Evolutionary conservation across 352 stramenopile genomes (phyloP), one percentile per base, ranked within the genome.

Genomic region (Pythium angustatum): DNA sequence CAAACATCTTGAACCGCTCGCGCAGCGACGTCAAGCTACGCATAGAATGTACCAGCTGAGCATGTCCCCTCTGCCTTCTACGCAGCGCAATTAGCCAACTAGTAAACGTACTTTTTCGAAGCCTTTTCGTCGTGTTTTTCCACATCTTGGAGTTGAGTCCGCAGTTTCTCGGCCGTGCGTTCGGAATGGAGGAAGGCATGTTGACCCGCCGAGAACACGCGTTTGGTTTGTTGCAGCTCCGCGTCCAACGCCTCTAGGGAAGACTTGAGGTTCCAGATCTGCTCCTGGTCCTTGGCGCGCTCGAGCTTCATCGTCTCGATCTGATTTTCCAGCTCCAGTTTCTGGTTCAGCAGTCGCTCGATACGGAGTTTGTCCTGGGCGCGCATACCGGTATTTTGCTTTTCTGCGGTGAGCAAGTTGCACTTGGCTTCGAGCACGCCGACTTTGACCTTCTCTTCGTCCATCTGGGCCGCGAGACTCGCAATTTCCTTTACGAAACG

Each of bases 321-420:
- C 4, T 73, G 40, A 12, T 81, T 80, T 61, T 95, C 81, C 0
- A 93, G 71, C 49, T 95, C 81, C 28, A 90, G 62, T 58, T 93
- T 95, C 54, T 93, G 78, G 56, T 92, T 92, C 0, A 93, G 47
- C 0, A 94, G 62, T 12, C 81, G 53, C 40, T 94, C 85, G 28
- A 94, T 93, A 0, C 81, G 82, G 17, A 91, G 68, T 43, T 92
- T 92, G 62, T 94, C 85, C 69, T 91, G 82, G 9, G 81, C 81
- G 0, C 82, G 77, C 81, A 92, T 92, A 12, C 79, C 83, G 5
- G 76, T 85, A 54, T 90, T 91, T 41, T 87, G 76, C 58, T 93
- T 93, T 59, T 91, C 85, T 0, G 75, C 77, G 14, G 74, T 70
- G 6, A 92, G 47, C 1, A 94, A 56, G 30, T 87, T 87, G 61